Conservation (phyloP, 345 rosid genomes). For the Salix exigua region DNA sequence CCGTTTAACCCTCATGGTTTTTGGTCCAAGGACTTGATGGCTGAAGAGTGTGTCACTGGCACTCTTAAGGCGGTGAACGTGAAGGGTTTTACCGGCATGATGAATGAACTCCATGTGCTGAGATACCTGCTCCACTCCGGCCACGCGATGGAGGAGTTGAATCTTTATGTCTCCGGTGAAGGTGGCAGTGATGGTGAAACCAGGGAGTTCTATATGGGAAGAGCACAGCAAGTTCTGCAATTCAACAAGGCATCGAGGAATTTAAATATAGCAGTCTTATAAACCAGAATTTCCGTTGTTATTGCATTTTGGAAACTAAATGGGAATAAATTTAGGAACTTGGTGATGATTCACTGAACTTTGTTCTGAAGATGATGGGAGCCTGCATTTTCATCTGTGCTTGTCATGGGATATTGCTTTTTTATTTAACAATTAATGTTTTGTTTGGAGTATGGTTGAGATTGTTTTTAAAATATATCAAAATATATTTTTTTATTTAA, state of each 20-base stretch:
- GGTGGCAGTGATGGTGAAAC: neutral
- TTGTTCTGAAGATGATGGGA: neutral
- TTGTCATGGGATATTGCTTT: neutral
- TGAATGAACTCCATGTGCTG: neutral
- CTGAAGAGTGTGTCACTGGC: neutral
- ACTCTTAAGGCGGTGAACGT: slow-evolving; percentile 3
- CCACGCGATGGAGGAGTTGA: neutral
- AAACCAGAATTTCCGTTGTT: neutral
- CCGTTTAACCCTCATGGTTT: neutral
- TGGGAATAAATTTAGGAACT: neutral
- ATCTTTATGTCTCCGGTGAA: neutral
- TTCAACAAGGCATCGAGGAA: neutral
- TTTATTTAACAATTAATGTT: neutral
- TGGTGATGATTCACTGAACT: neutral
- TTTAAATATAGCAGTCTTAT: neutral
- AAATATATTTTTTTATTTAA: too few relatives aligned
- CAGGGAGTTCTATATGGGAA: neutral
- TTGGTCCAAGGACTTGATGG: neutral
- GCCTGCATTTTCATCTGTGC: neutral
- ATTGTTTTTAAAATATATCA: too few relatives aligned
- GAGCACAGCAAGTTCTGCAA: neutral
- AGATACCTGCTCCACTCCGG: slow-evolving; percentile 4
- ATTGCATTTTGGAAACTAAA: neutral
- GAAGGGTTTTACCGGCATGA: neutral
- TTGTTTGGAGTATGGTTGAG: too few relatives aligned